Base-by-base conservation (phyloP, 139 green algal genomes). In the Micromonas pusilla region DNA sequence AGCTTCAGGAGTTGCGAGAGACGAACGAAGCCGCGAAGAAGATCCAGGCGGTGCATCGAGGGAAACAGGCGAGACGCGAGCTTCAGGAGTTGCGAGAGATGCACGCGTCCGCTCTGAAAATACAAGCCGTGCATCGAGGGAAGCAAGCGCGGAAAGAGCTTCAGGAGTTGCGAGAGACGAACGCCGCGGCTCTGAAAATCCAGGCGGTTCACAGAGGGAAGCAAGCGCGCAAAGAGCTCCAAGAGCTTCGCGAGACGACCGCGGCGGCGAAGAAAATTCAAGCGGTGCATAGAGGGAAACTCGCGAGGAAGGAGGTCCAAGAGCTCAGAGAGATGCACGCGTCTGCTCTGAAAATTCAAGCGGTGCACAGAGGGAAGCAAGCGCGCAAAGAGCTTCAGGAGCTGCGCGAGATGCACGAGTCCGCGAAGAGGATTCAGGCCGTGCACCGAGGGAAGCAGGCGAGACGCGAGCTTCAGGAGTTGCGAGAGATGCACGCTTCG, bases 391-490 rank as follows among this genome's bases (percentile, higher is more conserved):
- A 57, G 45, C 9, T 57, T 23, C 45, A 9, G 45, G 45, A 57
- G 45, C 45, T 57, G 45, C 16, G 16, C 45, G 45, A 57, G 16
- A 28, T 52, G 74, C 5, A 21, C 74, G 13, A 62, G 45, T 9
- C 37, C n/a, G 70, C 70, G 66, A 19, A 52, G 3, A 76, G 63
- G 70, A 76, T 76, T 53, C 70, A 76, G 70, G 37, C 36, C 16
- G 36, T 62, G 19, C 30, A 25, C 20, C 70, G 70, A 16, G 72
- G 45, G 30, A 31, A 26, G n/a, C 32, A 20, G 26, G 62, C 16
- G 9, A 9, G 45, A 9, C 9, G 16, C 9, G 45, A 57, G 9
- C 45, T 57, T 23, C 45, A 80, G 60, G 60, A 60, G 60, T 31
- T 20, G 28, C 25, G 9, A 31, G 28, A 73, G 16, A 28, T 52